phyloP scores from a whole-genome alignment of 495 filamentous ascomycete genomes.

The Lentithecium fluviatile region DNA sequence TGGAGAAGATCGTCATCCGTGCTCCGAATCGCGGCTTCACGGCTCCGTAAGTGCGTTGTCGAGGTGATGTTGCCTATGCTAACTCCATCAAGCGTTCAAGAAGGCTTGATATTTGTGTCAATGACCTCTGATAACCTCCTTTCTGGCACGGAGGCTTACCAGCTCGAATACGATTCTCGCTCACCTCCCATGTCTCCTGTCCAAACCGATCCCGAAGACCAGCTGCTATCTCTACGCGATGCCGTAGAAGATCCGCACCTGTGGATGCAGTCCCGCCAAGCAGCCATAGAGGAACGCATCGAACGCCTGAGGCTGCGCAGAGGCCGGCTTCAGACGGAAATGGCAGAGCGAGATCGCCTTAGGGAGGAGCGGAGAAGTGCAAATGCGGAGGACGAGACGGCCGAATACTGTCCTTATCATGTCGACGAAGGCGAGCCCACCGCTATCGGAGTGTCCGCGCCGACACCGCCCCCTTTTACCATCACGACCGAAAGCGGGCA shows the following conservation, averaged over 20 bases:
- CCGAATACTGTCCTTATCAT: slow-evolving; percentile 28
- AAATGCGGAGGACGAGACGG: not conserved
- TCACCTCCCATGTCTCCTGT: slow-evolving; percentile 16
- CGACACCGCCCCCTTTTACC: slow-evolving; percentile 44
- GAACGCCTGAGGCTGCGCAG: slow-evolving; percentile 15
- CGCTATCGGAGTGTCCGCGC: slow-evolving; percentile 27
- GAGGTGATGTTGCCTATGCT: slow-evolving; percentile 30
- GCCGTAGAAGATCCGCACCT: slow-evolving; percentile 37
- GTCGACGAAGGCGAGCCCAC: slow-evolving; percentile 10
- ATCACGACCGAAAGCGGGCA: slow-evolving; percentile 53
- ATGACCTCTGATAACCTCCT: slow-evolving; percentile 79
- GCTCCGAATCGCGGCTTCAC: slow-evolving; percentile 78
- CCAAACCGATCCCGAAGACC: slow-evolving; percentile 13
- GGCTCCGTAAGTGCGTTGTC: slow-evolving; percentile 69
- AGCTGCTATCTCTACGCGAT: slow-evolving; percentile 36
- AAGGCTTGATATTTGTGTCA: slow-evolving; percentile 89
- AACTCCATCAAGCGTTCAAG: slow-evolving; percentile 64
- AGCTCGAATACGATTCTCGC: slow-evolving; percentile 60
- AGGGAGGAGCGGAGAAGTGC: not conserved
- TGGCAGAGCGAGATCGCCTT: not conserved
- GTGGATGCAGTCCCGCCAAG: slow-evolving; percentile 25
- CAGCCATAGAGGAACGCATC: slow-evolving; percentile 20
- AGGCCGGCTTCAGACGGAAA: not conserved
- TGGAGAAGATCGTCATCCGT: slow-evolving; percentile 85
- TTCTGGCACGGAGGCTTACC: slow-evolving; percentile 69